These are phyloP conservation scores for Phytopythium ostracodes DNA, from an alignment of 352 stramenopile species.

Conservation along the genomic window DNA sequence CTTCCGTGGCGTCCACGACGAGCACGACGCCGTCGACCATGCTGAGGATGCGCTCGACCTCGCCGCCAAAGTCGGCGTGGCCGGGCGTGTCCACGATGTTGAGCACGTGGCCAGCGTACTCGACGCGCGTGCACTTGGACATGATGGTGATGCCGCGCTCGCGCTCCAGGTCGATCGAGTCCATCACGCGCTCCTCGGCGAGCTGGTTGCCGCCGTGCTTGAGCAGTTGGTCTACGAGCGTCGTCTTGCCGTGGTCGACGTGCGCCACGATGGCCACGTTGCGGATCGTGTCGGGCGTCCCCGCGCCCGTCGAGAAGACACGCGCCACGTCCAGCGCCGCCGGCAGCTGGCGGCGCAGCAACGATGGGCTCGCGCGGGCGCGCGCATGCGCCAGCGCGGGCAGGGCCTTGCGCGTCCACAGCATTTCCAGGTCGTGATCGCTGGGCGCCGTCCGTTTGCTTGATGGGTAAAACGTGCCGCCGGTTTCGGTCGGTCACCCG, in stretches of 20 bases:
- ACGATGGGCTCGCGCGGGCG: constrained; percentile 16
- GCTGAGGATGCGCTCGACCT: constrained; percentile 96
- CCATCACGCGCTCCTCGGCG: constrained; percentile 94
- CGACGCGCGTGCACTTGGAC: constrained; percentile 96
- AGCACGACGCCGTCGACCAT: constrained; percentile 98
- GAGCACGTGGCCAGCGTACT: constrained; percentile 93
- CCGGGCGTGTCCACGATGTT: constrained; percentile 98
- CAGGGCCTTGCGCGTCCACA: constrained; percentile 64
- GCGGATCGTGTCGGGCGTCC: constrained; percentile 61
- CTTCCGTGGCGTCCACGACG: constrained; percentile 96
- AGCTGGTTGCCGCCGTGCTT: constrained; percentile 92
- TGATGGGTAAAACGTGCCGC: constrained; percentile 1
- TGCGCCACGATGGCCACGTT: constrained; percentile 93
- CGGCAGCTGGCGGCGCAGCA: constrained; percentile 24
- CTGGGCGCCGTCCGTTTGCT: constrained; percentile 5
- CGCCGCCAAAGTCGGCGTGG: constrained; percentile 98
- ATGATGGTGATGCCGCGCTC: constrained; percentile 99
- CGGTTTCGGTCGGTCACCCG: neutral
- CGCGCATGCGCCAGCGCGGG: constrained; percentile 29
- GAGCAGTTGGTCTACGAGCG: constrained; percentile 96
- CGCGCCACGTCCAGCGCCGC: constrained; percentile 25
- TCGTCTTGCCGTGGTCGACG: constrained; percentile 99
- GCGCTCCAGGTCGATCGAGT: constrained; percentile 97
- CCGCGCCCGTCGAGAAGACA: constrained; percentile 35
- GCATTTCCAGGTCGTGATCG: constrained; percentile 14